phyloP scores from a whole-genome alignment of 345 rosid genomes.

The Salix caprea region DNA sequence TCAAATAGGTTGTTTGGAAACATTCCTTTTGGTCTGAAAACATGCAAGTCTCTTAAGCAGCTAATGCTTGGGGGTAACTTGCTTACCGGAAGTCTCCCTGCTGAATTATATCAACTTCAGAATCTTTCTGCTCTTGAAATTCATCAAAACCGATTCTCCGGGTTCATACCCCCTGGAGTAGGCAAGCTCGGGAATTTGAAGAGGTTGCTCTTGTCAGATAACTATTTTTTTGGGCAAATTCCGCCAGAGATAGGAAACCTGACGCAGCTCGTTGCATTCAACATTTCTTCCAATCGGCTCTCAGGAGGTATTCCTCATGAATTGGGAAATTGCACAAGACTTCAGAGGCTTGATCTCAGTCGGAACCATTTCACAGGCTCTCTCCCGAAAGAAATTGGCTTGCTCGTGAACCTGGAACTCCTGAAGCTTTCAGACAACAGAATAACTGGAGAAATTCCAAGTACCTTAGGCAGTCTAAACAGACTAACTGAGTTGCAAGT shows the following conservation, averaged over 20 bases:
- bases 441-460: not conserved
- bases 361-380: not conserved
- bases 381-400: not conserved
- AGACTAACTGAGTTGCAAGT: not conserved
- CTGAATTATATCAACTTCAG: not conserved
- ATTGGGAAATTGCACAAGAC: not conserved
- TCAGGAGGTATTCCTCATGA: not conserved
- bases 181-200: not conserved
- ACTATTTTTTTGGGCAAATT: not conserved
- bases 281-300: not conserved
- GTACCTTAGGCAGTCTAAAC: not conserved
- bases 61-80: not conserved
- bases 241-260: not conserved
- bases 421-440: not conserved
- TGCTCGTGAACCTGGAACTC: not conserved
- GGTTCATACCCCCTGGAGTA: not conserved
- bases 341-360: not conserved
- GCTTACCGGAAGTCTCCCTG: not conserved
- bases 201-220: not conserved
- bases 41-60: not conserved
- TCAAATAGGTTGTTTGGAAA: not conserved
- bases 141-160: not conserved
- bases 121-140: not conserved
- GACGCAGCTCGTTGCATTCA: not conserved
- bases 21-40: not conserved